A percentile compares a stretch with the other conserved stretches of the same genome.
Conservation (phyloP, 768 basidiomycete species). For the Leccinellum albellum region DNA sequence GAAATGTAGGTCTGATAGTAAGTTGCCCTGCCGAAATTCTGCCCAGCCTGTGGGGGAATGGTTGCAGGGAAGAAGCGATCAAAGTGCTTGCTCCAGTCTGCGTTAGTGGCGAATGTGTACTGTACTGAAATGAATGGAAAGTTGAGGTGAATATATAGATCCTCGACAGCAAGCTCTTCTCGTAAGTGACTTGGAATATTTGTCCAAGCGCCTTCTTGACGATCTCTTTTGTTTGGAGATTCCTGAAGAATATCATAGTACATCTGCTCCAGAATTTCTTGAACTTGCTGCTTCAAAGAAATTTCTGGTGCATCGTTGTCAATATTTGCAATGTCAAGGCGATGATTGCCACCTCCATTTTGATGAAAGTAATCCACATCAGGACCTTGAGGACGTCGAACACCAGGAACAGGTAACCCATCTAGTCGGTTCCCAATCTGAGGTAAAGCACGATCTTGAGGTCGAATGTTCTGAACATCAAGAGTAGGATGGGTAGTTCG, state of each 20-base stretch:
- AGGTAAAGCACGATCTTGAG: not conserved
- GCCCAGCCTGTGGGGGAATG: not conserved
- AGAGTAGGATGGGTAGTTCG: not conserved
- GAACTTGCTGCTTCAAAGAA: not conserved
- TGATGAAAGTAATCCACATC: constrained; percentile 2
- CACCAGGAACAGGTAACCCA: not conserved
- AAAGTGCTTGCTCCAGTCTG: not conserved
- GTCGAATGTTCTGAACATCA: not conserved
- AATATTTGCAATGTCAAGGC: not conserved
- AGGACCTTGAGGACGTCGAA: not conserved
- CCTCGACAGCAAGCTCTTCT: not conserved
- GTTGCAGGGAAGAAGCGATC: not conserved
- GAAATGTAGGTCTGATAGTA: not conserved
- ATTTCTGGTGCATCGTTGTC: not conserved
- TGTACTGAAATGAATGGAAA: not conserved
- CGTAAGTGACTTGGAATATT: not conserved
- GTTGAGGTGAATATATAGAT: not conserved
- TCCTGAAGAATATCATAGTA: not conserved
- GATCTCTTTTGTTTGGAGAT: not conserved
- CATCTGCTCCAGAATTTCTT: not conserved
- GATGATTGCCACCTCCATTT: not conserved
- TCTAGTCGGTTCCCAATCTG: not conserved
- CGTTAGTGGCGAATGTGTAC: not conserved
- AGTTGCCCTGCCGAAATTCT: not conserved
- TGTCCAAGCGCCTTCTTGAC: not conserved